Base-by-base conservation (phyloP, 2,329 filamentous ascomycete genomes). In the Teratosphaeria epicoccoides region DNA sequence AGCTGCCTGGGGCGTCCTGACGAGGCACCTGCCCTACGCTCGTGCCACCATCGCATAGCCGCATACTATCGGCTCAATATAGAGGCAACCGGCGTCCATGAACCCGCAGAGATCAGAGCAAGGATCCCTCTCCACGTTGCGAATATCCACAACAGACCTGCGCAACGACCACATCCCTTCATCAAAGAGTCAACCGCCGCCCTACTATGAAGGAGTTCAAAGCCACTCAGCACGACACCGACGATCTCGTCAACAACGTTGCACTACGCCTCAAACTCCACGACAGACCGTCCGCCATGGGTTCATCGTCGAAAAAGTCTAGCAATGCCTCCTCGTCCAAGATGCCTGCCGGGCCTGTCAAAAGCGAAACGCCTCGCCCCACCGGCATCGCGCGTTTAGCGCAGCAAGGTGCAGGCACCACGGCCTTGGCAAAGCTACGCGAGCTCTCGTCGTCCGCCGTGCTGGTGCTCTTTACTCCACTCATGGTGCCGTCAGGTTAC, bases 381-480 rank as follows among this genome's bases (percentile, higher is more conserved):
- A 40, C 33, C 17, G 33, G 33, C 33, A 14, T 46, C 23, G 22
- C 22, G 44, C 44, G 44, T 46, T 17, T 28, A 28, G 23, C 44
- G 23, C 44, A 24, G 14, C 25, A 24, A 9, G n/a, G 44, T 24
- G 23, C 44, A 14, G 44, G 23, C 25, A 24, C 23, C 23, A 46
- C 44, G 25, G 44, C 52, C 56, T 10, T 59, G 50, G 48, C 54
- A 24, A 46, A 40, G 37, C 57, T 73, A 43, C 63, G 63, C 43
- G 61, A 58, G 17, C 64, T 73, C 7, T 59, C 69, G 24, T 63
- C 67, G 49, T 65, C 68, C 4, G 66, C 71, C 33, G 55, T 68
- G 7, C 67, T 76, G 43, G 66, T 74, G 0, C 66, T 76, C 17
- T 71, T 76, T 60, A 74, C 73, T 1, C 74, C 73, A 10, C 61